phyloP scores from a whole-genome alignment of 2,329 filamentous ascomycete genomes.

The Dothideomycetes sp. region DNA sequence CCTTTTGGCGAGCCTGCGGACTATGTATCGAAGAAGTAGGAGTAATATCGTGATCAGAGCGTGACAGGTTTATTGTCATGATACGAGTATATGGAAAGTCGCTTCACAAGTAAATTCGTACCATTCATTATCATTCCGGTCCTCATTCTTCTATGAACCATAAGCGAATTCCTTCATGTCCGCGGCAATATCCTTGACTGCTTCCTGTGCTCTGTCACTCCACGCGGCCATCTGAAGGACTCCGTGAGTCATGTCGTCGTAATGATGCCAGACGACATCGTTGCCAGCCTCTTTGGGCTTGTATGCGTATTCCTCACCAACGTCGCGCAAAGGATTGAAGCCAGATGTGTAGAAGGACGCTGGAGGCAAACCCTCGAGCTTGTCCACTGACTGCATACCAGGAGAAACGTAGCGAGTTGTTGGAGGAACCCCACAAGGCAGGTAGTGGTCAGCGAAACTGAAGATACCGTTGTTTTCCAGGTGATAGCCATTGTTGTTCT shows the following conservation, averaged over 20 bases:
- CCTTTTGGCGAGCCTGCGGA: conserved; percentile 8
- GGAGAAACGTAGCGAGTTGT: conserved; percentile 25
- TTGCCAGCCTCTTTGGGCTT: conserved; percentile 25
- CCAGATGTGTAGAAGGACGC: conserved; percentile 26
- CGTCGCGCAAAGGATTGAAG: conserved; percentile 27
- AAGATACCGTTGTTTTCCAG: conserved; percentile 30
- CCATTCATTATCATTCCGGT: not conserved
- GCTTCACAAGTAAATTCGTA: too few species aligned
- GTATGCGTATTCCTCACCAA: conserved; percentile 25
- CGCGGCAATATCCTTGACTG: conserved; percentile 14
- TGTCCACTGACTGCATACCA: conserved; percentile 22
- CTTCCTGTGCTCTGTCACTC: conserved; percentile 15
- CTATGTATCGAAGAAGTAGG: not conserved
- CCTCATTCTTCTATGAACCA: not conserved
- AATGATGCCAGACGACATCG: conserved; percentile 23
- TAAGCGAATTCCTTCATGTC: conserved; percentile 10
- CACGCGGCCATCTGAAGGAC: conserved; percentile 27
- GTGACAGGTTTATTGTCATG: too few species aligned
- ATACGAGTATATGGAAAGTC: too few species aligned
- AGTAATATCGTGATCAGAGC: too few species aligned
- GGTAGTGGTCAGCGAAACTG: conserved; percentile 27
- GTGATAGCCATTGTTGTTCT: conserved; percentile 30
- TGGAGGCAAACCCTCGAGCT: conserved; percentile 21
- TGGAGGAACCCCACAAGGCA: conserved; percentile 20
- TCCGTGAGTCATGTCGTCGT: conserved; percentile 23